phyloP scores from a whole-genome alignment of 495 filamentous ascomycete species.

The Amphirosellinia nigrospora region DNA sequence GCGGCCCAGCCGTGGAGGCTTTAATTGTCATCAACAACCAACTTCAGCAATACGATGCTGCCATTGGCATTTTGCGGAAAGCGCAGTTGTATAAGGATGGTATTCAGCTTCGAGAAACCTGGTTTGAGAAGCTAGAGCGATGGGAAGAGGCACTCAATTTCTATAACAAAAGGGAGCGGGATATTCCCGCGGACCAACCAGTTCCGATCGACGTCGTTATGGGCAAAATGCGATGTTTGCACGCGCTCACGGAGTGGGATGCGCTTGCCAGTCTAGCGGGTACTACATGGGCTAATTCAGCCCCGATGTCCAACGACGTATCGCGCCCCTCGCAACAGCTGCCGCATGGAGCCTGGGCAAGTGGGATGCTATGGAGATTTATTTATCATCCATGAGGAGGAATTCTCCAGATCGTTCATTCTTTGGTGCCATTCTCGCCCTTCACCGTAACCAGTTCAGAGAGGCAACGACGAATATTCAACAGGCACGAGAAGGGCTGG shows the following conservation, averaged over 20 bases:
- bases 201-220: slow-evolving; percentile 89
- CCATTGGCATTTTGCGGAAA: slow-evolving; percentile 93
- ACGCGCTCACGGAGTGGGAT: slow-evolving; percentile 97
- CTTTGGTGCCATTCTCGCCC: slow-evolving; percentile 91
- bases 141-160: slow-evolving; percentile 98
- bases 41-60: slow-evolving; percentile 94
- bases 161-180: slow-evolving; percentile 79
- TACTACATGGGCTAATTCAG: slow-evolving; percentile 90
- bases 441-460: slow-evolving; percentile 94
- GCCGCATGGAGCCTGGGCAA: slow-evolving; percentile 97
- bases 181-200: slow-evolving; percentile 63
- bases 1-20: slow-evolving; percentile 92
- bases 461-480: slow-evolving; percentile 85
- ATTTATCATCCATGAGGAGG: slow-evolving; percentile 91
- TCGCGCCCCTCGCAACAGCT: slow-evolving; percentile 91
- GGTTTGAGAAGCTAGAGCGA: slow-evolving; percentile 97
- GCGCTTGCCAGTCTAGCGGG: slow-evolving; percentile 84
- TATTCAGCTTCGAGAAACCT: slow-evolving; percentile 88
- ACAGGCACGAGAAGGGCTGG: slow-evolving; percentile 88
- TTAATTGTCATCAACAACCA: slow-evolving; percentile 99
- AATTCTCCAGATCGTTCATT: slow-evolving; percentile 93
- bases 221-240: slow-evolving; percentile 99
- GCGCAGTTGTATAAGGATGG: slow-evolving; percentile 94
- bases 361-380: slow-evolving; percentile 98
- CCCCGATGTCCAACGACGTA: slow-evolving; percentile 81